Percentiles rank a stretch among this genome's conserved stretches.
Conservation (phyloP, 1,284 basidiomycete genomes). For the Tetrapyrgos nigripes region DNA sequence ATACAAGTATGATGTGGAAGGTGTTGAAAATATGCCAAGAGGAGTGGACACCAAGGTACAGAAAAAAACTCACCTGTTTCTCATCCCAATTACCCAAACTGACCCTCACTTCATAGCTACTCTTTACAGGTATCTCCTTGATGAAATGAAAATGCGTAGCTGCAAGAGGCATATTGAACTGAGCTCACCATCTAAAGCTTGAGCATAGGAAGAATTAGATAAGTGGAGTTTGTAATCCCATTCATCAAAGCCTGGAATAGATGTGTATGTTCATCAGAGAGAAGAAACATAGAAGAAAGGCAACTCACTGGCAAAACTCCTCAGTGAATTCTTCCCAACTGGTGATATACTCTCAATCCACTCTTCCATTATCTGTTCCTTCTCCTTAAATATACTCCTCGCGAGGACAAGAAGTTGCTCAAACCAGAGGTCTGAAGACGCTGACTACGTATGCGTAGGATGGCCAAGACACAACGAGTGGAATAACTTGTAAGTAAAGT, state of each 20-base stretch:
- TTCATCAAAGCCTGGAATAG: constrained; percentile 64
- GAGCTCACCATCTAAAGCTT: constrained; percentile 56
- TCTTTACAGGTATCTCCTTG: constrained; percentile 80
- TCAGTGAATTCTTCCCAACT: constrained; percentile 64
- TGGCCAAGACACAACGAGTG: constrained; percentile 8
- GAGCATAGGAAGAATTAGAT: constrained; percentile 80
- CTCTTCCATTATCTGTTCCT: constrained; percentile 44
- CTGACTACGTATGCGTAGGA: no score
- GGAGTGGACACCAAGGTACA: constrained; percentile 25
- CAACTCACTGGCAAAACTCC: constrained; percentile 64
- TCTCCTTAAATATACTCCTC: constrained; percentile 44
- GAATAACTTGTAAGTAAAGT: neutral
- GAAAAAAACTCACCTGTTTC: constrained; percentile 75
- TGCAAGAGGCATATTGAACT: constrained; percentile 71
- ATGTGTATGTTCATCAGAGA: neutral
- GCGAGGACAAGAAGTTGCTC: constrained; percentile 42
- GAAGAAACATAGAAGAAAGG: neutral
- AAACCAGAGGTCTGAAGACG: constrained; percentile 56
- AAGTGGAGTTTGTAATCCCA: constrained; percentile 75
- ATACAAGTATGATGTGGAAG: no score
- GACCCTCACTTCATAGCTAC: constrained; percentile 72
- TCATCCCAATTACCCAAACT: constrained; percentile 77
- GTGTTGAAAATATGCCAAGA: no score
- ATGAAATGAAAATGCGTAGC: constrained; percentile 79
- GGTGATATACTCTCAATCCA: constrained; percentile 56